Evolutionary conservation across 2,329 filamentous ascomycete species (phyloP), one percentile per base, ranked within the genome.

Genomic region (Alternaria brassicicola): DNA sequence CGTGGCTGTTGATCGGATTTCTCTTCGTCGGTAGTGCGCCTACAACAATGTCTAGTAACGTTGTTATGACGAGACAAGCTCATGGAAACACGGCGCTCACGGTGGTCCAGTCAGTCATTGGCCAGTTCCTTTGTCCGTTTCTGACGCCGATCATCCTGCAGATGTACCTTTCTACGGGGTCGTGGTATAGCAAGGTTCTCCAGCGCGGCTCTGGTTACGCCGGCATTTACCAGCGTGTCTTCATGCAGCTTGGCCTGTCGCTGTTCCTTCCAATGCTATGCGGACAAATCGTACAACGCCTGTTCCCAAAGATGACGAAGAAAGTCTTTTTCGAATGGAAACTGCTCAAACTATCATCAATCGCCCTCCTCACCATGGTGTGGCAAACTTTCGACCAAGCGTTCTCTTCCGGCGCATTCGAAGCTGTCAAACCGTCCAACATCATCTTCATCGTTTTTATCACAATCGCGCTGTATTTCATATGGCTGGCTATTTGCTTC

Each of bases 21-120:
- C 82, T 91, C 3, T 85, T 89, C 36, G 82, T 87, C 2, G 84
- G 86, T n/a, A 89, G 85, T 68, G 85, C 90, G 4, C 88, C 89
- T 1, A 92, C 89, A 0, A 91, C 89, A 0, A 89, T 91, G 67
- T 85, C 87, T 7, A 90, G 86, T 43, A 91, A 91, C 71, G 87
- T 90, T 7, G 87, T 91, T 38, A 91, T 91, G 88, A 91, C 89
- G 6, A 80, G 88, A 25, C 82, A 86, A 36, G 86, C 89, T 0
- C 86, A 88, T 35, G 89, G 89, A 5, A 89, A 91, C 41, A 65
- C 72, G 0, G 76, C 75, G 1, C 66, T 78, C 3, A 77, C 75
- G 0, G 70, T 79, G 0, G 88, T 91, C 30, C 88, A 90, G 69
- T 88, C 90, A 2, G 83, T 90, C 8, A 78, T 92, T 42, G 89